Percentiles rank a stretch among this genome's conserved stretches.
Evolutionary conservation across 1,284 basidiomycete species (phyloP).

Genomic region (Pulchroboletus neoregius): DNA sequence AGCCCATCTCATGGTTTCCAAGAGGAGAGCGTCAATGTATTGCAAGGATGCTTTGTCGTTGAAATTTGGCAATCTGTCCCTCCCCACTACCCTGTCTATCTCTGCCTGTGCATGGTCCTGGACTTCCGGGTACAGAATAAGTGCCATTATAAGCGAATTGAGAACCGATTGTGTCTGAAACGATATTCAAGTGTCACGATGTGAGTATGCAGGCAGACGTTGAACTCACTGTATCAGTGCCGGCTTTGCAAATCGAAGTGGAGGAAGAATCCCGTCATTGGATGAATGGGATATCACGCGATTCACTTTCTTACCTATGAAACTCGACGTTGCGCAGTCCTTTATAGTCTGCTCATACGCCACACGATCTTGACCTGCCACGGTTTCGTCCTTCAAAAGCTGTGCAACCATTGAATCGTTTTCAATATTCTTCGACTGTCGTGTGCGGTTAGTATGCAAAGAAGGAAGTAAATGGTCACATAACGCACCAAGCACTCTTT

Average conservation of each 20-base stretch:
- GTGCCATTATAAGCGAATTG: constrained; percentile 19
- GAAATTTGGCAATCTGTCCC: constrained; percentile 21
- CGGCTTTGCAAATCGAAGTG: constrained; percentile 14
- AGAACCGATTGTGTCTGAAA: constrained; percentile 26
- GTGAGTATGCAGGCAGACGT: neutral
- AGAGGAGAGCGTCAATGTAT: constrained; percentile 29
- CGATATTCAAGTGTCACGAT: neutral
- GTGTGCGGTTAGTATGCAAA: neutral
- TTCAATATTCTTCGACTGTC: constrained; percentile 14
- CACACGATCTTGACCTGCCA: neutral
- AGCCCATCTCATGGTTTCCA: constrained; percentile 27
- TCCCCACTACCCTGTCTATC: constrained; percentile 25
- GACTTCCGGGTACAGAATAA: constrained; percentile 25
- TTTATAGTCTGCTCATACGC: constrained; percentile 19
- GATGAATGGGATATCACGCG: neutral
- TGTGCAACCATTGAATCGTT: constrained; percentile 23
- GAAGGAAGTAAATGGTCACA: neutral
- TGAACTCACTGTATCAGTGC: constrained; percentile 23
- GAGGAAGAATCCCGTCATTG: neutral
- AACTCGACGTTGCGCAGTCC: constrained; percentile 19
- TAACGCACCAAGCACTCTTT: constrained; percentile 31
- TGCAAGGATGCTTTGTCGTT: constrained; percentile 21
- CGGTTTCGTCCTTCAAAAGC: constrained; percentile 7
- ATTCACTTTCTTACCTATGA: constrained; percentile 17
- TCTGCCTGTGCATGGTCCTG: constrained; percentile 25